Percentiles rank a stretch among this genome's conserved stretches.
These are phyloP conservation scores for Tephrocybe rancida DNA, from an alignment of 768 basidiomycete genomes.

Conservation along the genomic window DNA sequence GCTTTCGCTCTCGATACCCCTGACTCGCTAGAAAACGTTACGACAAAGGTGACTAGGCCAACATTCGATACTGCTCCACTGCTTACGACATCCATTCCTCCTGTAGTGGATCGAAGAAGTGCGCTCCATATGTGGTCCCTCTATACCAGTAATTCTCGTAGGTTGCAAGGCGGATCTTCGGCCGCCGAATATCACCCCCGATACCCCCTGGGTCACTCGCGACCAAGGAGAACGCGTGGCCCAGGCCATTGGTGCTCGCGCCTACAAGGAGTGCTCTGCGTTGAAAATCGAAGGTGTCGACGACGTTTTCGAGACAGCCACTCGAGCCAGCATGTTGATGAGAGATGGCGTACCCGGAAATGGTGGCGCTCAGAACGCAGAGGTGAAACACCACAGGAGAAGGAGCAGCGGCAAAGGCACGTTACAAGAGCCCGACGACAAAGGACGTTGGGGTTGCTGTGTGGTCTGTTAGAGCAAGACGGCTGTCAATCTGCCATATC, in stretches of 20 bases:
- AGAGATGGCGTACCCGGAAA: conserved; percentile 73
- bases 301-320: conserved; percentile 97
- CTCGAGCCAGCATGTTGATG: conserved; percentile 95
- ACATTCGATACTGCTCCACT: conserved; percentile 8
- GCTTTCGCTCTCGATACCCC: conserved; percentile 96
- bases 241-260: conserved; percentile 82
- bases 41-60: conserved; percentile 68
- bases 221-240: conserved; percentile 85
- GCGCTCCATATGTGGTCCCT: conserved; percentile 90
- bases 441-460: conserved; percentile 69
- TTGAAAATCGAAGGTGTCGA: conserved; percentile 92
- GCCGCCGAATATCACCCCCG: conserved; percentile 48
- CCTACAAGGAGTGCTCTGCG: conserved; percentile 94
- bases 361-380: conserved; percentile 35
- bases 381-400: conserved; percentile 51
- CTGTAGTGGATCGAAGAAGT: conserved; percentile 98
- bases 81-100: conserved; percentile 17
- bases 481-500: not conserved
- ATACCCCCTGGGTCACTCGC: conserved; percentile 62
- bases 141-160: conserved; percentile 92
- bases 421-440: conserved; percentile 45
- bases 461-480: conserved; percentile 55
- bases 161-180: conserved; percentile 96
- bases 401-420: conserved; percentile 51
- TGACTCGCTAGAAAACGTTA: conserved; percentile 95